Conservation (phyloP, 2,329 filamentous ascomycete genomes). For the Nigrospora osmanthi region DNA sequence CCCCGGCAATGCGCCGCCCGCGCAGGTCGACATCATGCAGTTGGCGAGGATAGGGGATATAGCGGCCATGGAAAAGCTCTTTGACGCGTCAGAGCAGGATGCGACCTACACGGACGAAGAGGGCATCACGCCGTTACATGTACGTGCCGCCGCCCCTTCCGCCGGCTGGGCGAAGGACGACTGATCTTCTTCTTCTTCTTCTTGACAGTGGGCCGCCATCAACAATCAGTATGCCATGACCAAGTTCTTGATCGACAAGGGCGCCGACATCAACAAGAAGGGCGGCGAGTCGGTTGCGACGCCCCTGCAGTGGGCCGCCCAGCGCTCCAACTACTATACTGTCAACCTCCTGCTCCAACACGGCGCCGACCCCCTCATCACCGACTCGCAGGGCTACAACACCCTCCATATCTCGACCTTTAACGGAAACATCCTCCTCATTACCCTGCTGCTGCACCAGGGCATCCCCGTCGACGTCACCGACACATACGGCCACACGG, state of each 20-base stretch:
- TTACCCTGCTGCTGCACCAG: slow-evolving; percentile 86
- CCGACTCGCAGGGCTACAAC: slow-evolving; percentile 95
- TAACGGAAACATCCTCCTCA: slow-evolving; percentile 86
- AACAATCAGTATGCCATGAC: slow-evolving; percentile 98
- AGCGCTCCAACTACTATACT: slow-evolving; percentile 93
- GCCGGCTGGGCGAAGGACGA: background rate
- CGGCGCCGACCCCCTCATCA: slow-evolving; percentile 86
- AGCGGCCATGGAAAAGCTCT: slow-evolving; percentile 78
- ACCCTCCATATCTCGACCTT: slow-evolving; percentile 95
- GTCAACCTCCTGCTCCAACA: slow-evolving; percentile 86
- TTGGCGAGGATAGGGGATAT: slow-evolving; percentile 84
- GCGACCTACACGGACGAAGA: slow-evolving; percentile 82
- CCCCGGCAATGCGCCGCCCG: slow-evolving; percentile 26
- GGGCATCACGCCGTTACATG: slow-evolving; percentile 92
- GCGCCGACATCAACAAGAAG: slow-evolving; percentile 89
- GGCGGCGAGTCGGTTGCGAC: slow-evolving; percentile 94
- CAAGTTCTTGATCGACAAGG: slow-evolving; percentile 79
- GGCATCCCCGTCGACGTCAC: slow-evolving; percentile 89
- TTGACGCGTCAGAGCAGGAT: slow-evolving; percentile 73
- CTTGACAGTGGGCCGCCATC: slow-evolving; percentile 84
- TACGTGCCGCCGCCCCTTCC: slow-evolving; percentile 34
- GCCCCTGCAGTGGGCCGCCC: slow-evolving; percentile 92
- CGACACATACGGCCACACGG: slow-evolving; percentile 86
- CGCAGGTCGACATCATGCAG: slow-evolving; percentile 88
- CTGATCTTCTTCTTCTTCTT: background rate